Conservation (phyloP, 176 grass and related monocot species). For the Musa schizocarpa region DNA sequence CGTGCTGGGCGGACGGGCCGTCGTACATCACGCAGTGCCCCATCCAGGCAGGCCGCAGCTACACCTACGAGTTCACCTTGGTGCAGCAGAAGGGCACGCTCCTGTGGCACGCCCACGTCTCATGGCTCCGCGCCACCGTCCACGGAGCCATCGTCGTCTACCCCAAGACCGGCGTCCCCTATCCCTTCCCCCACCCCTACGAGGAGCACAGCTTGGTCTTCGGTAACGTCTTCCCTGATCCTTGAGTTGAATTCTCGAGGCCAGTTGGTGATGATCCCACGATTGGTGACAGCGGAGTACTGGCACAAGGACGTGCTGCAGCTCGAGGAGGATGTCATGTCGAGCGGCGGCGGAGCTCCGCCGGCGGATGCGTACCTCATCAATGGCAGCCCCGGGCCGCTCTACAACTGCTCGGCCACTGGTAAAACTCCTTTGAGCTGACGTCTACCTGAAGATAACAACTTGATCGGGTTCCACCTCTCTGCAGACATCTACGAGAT, state of each 20-base stretch:
- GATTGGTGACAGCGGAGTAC: not conserved
- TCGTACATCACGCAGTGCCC: constrained; percentile 77
- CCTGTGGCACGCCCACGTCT: not conserved
- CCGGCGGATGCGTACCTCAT: constrained; percentile 1
- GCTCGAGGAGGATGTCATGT: not conserved
- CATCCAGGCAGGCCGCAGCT: constrained; percentile 43
- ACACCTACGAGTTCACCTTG: constrained; percentile 27
- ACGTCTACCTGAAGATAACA: not conserved
- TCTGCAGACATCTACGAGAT: constrained; percentile 10
- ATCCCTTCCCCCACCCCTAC: not conserved
- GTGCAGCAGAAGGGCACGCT: not conserved
- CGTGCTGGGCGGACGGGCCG: constrained; percentile 66
- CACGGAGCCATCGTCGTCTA: not conserved
- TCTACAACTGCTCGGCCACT: not conserved
- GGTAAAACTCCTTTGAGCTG: not conserved
- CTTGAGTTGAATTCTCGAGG: not conserved
- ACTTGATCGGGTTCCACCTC: not conserved
- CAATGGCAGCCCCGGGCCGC: constrained; percentile 5
- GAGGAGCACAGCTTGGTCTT: not conserved
- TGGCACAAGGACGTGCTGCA: not conserved
- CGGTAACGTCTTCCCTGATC: not conserved
- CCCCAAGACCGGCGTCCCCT: not conserved
- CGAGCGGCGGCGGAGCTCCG: not conserved
- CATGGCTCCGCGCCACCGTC: not conserved
- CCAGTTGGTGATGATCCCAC: not conserved